phyloP scores from a whole-genome alignment of 1,284 basidiomycete genomes.

The Sanghuangporus baumii region DNA sequence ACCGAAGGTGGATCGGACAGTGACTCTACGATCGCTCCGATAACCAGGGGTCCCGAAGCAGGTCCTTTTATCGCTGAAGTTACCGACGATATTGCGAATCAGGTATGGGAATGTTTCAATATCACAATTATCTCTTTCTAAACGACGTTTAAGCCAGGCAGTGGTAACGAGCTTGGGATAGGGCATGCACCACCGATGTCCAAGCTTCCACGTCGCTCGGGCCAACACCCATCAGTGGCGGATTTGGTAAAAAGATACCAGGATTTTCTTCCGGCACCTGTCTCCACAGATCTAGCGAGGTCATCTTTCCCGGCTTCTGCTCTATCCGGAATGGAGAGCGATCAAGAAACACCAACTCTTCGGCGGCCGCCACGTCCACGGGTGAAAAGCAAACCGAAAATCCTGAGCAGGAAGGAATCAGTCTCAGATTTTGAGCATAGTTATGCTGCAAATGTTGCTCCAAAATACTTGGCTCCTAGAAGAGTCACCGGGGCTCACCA shows the following conservation, averaged over 20 bases:
- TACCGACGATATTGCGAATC: slow-evolving; percentile 13
- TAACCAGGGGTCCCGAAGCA: slow-evolving; percentile 34
- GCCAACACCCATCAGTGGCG: slow-evolving; percentile 65
- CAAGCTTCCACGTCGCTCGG: slow-evolving; percentile 62
- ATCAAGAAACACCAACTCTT: slow-evolving; percentile 44
- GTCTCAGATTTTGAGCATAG: slow-evolving; percentile 84
- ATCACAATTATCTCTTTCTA: not conserved
- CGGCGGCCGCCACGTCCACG: slow-evolving; percentile 41
- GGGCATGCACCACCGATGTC: slow-evolving; percentile 40
- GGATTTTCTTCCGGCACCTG: slow-evolving; percentile 65
- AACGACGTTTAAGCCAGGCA: slow-evolving; percentile 13
- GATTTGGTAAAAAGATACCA: slow-evolving; percentile 84
- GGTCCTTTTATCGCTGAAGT: slow-evolving; percentile 23
- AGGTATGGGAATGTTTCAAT: slow-evolving; percentile 23
- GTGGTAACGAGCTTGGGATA: not conserved
- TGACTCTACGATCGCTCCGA: slow-evolving; percentile 87
- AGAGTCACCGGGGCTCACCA: slow-evolving; percentile 30
- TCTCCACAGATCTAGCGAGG: slow-evolving; percentile 61
- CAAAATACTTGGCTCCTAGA: slow-evolving; percentile 54
- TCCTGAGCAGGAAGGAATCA: slow-evolving; percentile 49
- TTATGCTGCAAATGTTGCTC: slow-evolving; percentile 84
- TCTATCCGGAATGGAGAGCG: slow-evolving; percentile 57
- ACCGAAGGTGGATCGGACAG: slow-evolving; percentile 62
- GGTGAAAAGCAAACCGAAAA: slow-evolving; percentile 36
- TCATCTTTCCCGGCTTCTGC: slow-evolving; percentile 57